Percentiles rank a stretch among this genome's conserved stretches.
Conservation (phyloP, 2,329 filamentous ascomycete species). For the Helicocarpus griseus region DNA sequence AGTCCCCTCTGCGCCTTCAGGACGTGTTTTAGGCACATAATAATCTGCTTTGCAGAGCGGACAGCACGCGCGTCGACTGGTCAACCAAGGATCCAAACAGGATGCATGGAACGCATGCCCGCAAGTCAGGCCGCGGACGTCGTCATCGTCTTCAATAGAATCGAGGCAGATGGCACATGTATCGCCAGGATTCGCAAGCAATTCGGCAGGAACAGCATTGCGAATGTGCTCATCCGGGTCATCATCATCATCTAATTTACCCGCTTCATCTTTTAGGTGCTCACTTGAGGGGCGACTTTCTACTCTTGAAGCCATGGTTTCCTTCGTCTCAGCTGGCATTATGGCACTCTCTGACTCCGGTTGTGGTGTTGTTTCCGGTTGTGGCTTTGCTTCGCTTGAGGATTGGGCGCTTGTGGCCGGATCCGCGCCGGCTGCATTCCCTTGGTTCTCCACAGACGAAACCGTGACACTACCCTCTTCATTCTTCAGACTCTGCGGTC, state of each 20-base stretch:
- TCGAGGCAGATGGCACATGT: conserved; percentile 96
- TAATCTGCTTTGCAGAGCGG: conserved; percentile 98
- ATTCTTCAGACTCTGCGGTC: conserved; percentile 63
- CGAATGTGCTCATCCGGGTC: conserved; percentile 73
- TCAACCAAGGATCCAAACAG: conserved; percentile 94
- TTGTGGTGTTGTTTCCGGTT: background rate
- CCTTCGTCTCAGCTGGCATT: background rate
- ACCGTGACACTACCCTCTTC: conserved; percentile 39
- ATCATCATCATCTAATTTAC: conserved; percentile 47
- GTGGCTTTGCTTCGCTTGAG: background rate
- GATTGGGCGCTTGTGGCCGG: conserved; percentile 8
- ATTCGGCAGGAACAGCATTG: conserved; percentile 69
- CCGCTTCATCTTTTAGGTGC: background rate
- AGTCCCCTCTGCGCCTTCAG: conserved; percentile 36
- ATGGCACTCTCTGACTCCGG: background rate
- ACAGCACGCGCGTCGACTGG: conserved; percentile 85
- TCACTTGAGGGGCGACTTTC: background rate
- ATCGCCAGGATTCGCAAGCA: conserved; percentile 74
- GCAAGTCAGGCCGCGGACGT: conserved; percentile 85
- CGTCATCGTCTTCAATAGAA: conserved; percentile 85
- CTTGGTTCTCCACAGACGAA: conserved; percentile 39
- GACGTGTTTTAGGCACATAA: conserved; percentile 82
- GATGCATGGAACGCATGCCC: conserved; percentile 97
- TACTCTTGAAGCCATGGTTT: background rate
- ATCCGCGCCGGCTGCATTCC: conserved; percentile 13